Base-by-base conservation (phyloP, 2,329 filamentous ascomycete genomes). In the Beauveria medogensis region DNA sequence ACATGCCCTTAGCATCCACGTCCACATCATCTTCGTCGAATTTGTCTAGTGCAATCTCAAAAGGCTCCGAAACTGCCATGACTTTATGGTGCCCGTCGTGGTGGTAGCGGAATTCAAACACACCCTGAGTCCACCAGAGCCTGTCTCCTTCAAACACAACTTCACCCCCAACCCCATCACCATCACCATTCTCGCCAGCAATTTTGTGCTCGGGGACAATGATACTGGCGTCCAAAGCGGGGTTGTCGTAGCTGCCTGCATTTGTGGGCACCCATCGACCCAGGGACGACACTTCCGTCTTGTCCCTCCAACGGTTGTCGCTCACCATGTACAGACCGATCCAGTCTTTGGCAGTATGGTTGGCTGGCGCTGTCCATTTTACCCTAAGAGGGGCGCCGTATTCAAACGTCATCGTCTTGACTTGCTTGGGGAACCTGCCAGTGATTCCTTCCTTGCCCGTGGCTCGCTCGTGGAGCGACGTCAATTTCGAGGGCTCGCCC, bases 61-160 rank as follows among this genome's bases (percentile, higher is more conserved):
- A 99, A 0, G 94, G 92, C 66, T 91, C 84, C 5, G 92, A 97
- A 63, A 97, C 90, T 20, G 91, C 86, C 90, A 99, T 94, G 69
- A 96, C 92, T 66, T 89, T 91, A 75, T 99, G 92, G 68, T 89
- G 89, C 60, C 92, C 92, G 67, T 91, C 88, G 74, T 99, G 94
- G 74, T 99, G 94, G 75, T 97, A 97, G 46, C 94, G 87, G 78
- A 99, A 95, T 70, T 99, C 94, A 70, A 96, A 99, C 3, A 95
- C 90, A 59, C 94, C 94, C 63, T 93, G 90, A 0, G 90, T 96
- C 94, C 94, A 99, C 88, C 91, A 99, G 2, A 97, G 82, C 75
- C 96, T 96, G 76, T 97, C 92, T 53, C 94, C 92, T 10, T 87
- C 80, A 70, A 99, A 97, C 14, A 91, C 74, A 69, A 97, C 87